These are phyloP conservation scores for Carex cristatella DNA, from an alignment of 176 grass and related monocot genomes.

Conservation along the genomic window DNA sequence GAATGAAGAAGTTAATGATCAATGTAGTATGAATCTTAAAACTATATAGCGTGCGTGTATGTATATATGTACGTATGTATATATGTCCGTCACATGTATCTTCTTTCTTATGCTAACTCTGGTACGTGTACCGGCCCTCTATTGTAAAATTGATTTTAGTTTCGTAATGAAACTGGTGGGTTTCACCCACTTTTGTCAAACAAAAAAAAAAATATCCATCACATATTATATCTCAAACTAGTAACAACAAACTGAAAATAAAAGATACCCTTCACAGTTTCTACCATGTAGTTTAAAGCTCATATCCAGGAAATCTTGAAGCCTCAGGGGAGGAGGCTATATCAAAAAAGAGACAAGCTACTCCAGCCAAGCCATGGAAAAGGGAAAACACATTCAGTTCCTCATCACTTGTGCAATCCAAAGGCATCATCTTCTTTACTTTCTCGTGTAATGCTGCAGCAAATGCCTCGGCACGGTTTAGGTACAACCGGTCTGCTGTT, in stretches of 20 bases:
- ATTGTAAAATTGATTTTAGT: too few relatives aligned
- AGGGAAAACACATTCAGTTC: conserved; percentile 25
- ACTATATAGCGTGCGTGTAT: too few relatives aligned
- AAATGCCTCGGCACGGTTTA: conserved; percentile 34
- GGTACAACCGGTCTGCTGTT: conserved; percentile 13
- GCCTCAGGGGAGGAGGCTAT: conserved; percentile 22
- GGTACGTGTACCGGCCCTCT: too few relatives aligned
- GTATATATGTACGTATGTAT: too few relatives aligned
- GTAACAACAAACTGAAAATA: neutral
- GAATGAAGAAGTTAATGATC: too few relatives aligned
- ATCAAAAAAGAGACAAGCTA: conserved; percentile 35
- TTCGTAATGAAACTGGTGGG: too few relatives aligned
- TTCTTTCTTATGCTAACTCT: too few relatives aligned
- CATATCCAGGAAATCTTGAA: conserved; percentile 44
- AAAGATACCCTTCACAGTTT: neutral
- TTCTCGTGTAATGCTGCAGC: conserved; percentile 29
- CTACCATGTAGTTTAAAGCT: conserved; percentile 23
- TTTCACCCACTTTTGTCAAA: too few relatives aligned
- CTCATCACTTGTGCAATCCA: conserved; percentile 22
- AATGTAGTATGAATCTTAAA: too few relatives aligned
- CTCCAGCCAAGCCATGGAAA: conserved; percentile 35
- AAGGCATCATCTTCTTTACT: conserved; percentile 26
- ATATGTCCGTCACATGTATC: too few relatives aligned
- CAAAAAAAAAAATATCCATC: too few relatives aligned
- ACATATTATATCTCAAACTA: too few relatives aligned